Evolutionary conservation across 768 basidiomycete genomes (phyloP).

Genomic region (Porpolomopsis calyptriformis): DNA sequence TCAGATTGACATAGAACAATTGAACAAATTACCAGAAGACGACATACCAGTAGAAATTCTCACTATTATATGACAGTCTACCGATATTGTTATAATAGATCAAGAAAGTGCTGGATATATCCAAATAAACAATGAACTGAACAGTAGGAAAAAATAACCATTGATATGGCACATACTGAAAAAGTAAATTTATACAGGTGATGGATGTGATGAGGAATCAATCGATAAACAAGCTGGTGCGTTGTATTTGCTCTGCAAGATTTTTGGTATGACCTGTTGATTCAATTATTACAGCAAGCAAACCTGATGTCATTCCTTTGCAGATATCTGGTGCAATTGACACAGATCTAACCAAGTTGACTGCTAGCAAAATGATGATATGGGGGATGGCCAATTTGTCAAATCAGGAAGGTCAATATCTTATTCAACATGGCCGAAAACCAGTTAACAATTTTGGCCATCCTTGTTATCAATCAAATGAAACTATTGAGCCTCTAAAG

Average conservation of each 20-base stretch:
- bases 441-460: constrained; percentile 6
- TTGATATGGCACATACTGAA: no score
- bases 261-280: no score
- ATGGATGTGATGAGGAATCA: no score
- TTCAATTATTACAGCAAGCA: neutral
- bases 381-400: neutral
- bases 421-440: constrained; percentile 5
- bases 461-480: neutral
- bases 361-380: constrained; percentile 10
- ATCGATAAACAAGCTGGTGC: no score
- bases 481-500: neutral
- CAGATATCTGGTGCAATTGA: constrained; percentile 18
- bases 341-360: constrained; percentile 9
- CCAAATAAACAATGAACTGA: constrained; percentile 8
- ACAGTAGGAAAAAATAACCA: neutral
- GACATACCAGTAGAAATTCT: constrained; percentile 23
- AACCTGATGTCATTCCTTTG: constrained; percentile 17
- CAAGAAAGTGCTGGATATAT: constrained; percentile 24
- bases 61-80: constrained; percentile 10
- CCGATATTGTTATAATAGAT: constrained; percentile 11
- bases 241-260: no score
- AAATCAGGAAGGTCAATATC: constrained; percentile 7
- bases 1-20: constrained; percentile 10
- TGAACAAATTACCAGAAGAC: constrained; percentile 21
- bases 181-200: no score